These are phyloP conservation scores for Pyrenochaeta sp. DNA, from an alignment of 2,329 filamentous ascomycete species.

Conservation along the genomic window DNA sequence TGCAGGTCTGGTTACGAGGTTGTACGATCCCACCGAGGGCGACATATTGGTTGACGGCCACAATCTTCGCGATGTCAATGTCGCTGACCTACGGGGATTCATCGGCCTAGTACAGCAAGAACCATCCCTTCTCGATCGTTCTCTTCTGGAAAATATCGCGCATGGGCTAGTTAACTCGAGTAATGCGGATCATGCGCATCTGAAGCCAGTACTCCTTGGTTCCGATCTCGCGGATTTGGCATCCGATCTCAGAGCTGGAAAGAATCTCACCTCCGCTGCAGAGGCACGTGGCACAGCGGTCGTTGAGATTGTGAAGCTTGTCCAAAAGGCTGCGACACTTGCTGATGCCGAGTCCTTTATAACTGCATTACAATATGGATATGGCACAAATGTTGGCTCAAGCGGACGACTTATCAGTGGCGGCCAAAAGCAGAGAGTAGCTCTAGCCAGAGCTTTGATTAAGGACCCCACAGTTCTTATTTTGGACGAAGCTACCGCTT, in stretches of 20 bases:
- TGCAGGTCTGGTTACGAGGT: constrained; percentile 45
- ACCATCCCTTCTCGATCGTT: constrained; percentile 59
- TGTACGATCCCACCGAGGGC: constrained; percentile 56
- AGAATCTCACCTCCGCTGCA: no score
- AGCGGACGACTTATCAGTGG: constrained; percentile 64
- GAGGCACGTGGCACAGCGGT: no score
- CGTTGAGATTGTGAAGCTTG: constrained; percentile 61
- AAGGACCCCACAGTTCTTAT: constrained; percentile 65
- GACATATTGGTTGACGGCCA: constrained; percentile 66
- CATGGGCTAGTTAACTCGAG: constrained; percentile 58
- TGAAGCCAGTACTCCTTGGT: constrained; percentile 59
- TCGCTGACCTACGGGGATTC: constrained; percentile 45
- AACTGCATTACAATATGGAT: constrained; percentile 57
- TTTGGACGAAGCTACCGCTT: constrained; percentile 68
- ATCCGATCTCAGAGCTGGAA: constrained; percentile 56
- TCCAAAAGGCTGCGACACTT: constrained; percentile 60
- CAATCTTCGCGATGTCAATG: constrained; percentile 48
- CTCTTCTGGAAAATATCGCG: constrained; percentile 63
- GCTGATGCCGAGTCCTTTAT: constrained; percentile 68
- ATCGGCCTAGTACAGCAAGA: constrained; percentile 60
- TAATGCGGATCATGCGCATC: constrained; percentile 41
- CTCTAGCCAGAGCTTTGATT: constrained; percentile 64
- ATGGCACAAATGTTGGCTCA: constrained; percentile 60
- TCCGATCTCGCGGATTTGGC: constrained; percentile 60
- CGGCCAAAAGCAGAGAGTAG: constrained; percentile 66